Percentiles rank a stretch among this genome's conserved stretches.
Evolutionary conservation across 768 basidiomycete species (phyloP).

Genomic region (Tricholoma saponaceum): DNA sequence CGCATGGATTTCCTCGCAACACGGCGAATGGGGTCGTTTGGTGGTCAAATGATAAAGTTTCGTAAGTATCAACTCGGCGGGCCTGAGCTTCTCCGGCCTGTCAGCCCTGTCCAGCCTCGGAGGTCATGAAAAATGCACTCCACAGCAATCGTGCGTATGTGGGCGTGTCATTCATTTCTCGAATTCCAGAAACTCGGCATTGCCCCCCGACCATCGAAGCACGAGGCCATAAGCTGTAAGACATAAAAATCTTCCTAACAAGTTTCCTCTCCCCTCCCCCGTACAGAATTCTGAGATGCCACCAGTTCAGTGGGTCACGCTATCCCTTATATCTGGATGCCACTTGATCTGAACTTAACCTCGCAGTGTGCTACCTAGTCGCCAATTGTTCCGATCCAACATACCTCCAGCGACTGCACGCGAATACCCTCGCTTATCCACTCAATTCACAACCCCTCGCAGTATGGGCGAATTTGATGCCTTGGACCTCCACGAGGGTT

Average conservation of each 20-base stretch:
- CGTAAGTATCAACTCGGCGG: neutral
- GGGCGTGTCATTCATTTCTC: constrained; percentile 7
- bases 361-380: constrained; percentile 9
- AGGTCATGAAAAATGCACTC: neutral
- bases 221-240: constrained; percentile 13
- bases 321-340: constrained; percentile 5
- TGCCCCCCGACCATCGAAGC: constrained; percentile 12
- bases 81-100: constrained; percentile 7
- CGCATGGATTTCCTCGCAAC: constrained; percentile 1
- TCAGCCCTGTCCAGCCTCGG: constrained; percentile 9
- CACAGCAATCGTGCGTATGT: constrained; percentile 15
- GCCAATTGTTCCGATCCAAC: constrained; percentile 1
- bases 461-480: constrained; percentile 4
- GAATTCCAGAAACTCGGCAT: constrained; percentile 9
- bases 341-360: constrained; percentile 3
- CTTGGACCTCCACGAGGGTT: constrained; percentile 3
- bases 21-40: constrained; percentile 1
- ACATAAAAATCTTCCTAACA: constrained; percentile 9
- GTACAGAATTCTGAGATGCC: constrained; percentile 9
- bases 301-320: constrained; percentile 15
- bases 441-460: constrained; percentile 9
- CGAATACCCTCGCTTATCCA: constrained; percentile 3
- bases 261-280: constrained; percentile 3
- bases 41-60: neutral
- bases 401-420: neutral